phyloP scores from a whole-genome alignment of 768 basidiomycete genomes.

The Leucosporidium scottii region DNA sequence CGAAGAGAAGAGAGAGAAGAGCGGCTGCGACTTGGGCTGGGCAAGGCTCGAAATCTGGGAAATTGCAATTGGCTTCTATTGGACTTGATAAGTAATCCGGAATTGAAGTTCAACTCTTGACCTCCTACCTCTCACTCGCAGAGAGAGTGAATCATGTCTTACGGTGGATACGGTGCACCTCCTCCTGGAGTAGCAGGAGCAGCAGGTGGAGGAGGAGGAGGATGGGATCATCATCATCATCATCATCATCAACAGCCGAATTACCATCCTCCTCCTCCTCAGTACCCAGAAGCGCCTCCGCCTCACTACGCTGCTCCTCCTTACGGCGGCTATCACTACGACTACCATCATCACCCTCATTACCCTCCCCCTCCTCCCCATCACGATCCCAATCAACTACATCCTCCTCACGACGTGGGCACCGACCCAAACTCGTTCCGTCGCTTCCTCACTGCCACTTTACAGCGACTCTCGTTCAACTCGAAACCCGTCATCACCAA shows the following conservation, averaged over 20 bases:
- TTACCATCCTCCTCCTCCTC: no score
- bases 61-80: no score
- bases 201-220: background rate
- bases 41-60: background rate
- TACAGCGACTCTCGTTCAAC: conserved; percentile 81
- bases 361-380: background rate
- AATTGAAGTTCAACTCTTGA: background rate
- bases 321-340: background rate
- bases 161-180: background rate
- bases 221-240: background rate
- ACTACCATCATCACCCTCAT: background rate
- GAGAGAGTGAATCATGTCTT: background rate
- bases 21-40: background rate
- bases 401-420: conserved; percentile 24
- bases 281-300: background rate
- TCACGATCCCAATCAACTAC: background rate
- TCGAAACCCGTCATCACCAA: conserved; percentile 89
- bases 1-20: background rate
- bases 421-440: conserved; percentile 64
- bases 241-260: no score
- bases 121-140: background rate
- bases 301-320: background rate
- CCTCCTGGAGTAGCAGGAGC: no score
- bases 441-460: conserved; percentile 65
- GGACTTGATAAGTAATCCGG: no score